These are phyloP conservation scores for Friedmanniomyces endolithicus DNA, from an alignment of 495 filamentous ascomycete genomes.

Conservation along the genomic window DNA sequence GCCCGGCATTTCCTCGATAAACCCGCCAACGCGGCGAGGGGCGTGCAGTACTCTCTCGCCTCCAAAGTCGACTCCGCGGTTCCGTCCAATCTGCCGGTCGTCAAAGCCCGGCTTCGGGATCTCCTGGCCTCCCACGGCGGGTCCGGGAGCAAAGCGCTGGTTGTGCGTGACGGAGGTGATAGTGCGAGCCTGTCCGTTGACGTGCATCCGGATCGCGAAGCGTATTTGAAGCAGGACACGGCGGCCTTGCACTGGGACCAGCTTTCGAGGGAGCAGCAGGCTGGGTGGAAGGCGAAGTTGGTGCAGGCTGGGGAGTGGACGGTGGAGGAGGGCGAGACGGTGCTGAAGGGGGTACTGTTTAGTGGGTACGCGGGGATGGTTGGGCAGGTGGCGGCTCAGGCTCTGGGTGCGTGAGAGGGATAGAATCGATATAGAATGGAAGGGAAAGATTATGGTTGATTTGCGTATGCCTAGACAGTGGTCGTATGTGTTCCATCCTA, in stretches of 20 bases:
- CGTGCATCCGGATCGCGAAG: constrained; percentile 23
- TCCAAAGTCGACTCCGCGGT: constrained; percentile 9
- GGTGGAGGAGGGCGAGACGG: constrained; percentile 54
- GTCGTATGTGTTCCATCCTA: too few relatives aligned
- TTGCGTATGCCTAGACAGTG: too few relatives aligned
- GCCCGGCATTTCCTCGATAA: constrained; percentile 24
- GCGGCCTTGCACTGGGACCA: constrained; percentile 53
- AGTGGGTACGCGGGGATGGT: constrained; percentile 49
- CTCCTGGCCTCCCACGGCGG: background rate
- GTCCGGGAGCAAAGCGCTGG: constrained; percentile 11
- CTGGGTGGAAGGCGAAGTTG: constrained; percentile 56
- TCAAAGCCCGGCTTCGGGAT: constrained; percentile 4
- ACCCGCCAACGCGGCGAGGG: constrained; percentile 11
- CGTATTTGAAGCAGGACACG: constrained; percentile 36
- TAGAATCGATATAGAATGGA: too few relatives aligned
- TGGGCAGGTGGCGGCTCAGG: constrained; percentile 34
- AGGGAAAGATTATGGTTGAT: too few relatives aligned
- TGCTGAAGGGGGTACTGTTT: constrained; percentile 66
- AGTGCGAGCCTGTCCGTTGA: constrained; percentile 15
- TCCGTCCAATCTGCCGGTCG: background rate
- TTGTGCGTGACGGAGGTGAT: constrained; percentile 13
- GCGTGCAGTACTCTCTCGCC: constrained; percentile 1
- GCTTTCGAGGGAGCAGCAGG: constrained; percentile 43
- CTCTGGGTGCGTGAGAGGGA: constrained; percentile 5
- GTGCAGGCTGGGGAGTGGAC: constrained; percentile 61